Evolutionary conservation across 768 basidiomycete genomes (phyloP).

Genomic region (Strobilomyces dryophilus): DNA sequence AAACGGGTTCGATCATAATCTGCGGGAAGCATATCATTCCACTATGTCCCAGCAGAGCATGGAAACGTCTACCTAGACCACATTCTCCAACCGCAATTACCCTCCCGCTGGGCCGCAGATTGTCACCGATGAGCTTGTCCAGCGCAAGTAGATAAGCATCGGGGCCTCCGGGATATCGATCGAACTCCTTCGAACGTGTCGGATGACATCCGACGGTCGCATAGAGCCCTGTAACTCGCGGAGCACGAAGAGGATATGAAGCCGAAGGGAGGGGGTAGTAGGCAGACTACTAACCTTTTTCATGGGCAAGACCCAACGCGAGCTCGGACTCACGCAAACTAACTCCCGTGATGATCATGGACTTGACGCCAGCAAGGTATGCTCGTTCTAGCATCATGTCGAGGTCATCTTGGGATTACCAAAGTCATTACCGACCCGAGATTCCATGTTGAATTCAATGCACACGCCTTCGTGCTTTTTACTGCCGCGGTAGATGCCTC

Average conservation of each 20-base stretch:
- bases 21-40: constrained; percentile 21
- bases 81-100: constrained; percentile 78
- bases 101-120: constrained; percentile 50
- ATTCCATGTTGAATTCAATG: neutral
- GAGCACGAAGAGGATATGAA: neutral
- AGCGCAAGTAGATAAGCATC: constrained; percentile 59
- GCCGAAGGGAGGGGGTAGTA: neutral
- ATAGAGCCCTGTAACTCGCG: constrained; percentile 48
- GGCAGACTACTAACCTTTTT: constrained; percentile 40
- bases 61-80: constrained; percentile 53
- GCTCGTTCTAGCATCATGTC: constrained; percentile 54
- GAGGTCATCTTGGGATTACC: constrained; percentile 51
- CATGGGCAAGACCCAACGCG: constrained; percentile 57
- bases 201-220: constrained; percentile 81
- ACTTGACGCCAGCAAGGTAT: constrained; percentile 54
- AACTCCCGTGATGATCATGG: constrained; percentile 75
- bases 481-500: constrained; percentile 46
- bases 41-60: neutral
- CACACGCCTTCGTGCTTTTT: constrained; percentile 46
- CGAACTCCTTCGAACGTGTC: constrained; percentile 68
- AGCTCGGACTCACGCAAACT: constrained; percentile 58
- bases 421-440: neutral
- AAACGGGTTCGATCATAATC: constrained; percentile 78
- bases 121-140: constrained; percentile 46
- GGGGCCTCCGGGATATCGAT: constrained; percentile 49